phyloP scores from a whole-genome alignment of 2,329 filamentous ascomycete species.

The Polychaeton citri region DNA sequence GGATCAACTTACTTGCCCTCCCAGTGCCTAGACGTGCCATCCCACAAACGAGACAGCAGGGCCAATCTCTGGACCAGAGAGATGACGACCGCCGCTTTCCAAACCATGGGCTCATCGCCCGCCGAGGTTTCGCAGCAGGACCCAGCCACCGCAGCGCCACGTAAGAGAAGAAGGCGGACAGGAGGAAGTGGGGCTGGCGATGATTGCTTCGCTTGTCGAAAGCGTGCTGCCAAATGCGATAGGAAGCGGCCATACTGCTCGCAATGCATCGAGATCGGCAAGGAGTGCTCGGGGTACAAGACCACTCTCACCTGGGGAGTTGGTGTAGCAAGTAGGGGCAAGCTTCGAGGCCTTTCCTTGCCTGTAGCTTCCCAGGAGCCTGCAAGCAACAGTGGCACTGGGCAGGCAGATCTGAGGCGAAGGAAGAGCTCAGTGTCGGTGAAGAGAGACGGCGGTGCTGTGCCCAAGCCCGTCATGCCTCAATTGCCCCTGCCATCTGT shows the following conservation, averaged over 20 bases:
- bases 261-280: slow-evolving; percentile 80
- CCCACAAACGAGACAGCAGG: background rate
- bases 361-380: slow-evolving; percentile 39
- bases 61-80: background rate
- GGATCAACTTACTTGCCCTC: background rate
- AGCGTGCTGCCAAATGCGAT: slow-evolving; percentile 75
- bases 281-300: slow-evolving; percentile 91
- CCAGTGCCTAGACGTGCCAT: background rate
- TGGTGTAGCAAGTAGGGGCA: slow-evolving; percentile 87
- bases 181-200: slow-evolving; percentile 79
- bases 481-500: slow-evolving; percentile 2
- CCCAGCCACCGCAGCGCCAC: slow-evolving; percentile 16
- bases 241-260: slow-evolving; percentile 87
- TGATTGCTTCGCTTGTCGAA: slow-evolving; percentile 89
- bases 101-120: no score
- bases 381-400: slow-evolving; percentile 7
- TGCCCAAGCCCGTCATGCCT: slow-evolving; percentile 2
- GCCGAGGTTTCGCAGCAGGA: no score
- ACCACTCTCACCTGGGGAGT: slow-evolving; percentile 95
- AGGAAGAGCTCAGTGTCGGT: slow-evolving; percentile 13
- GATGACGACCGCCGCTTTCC: slow-evolving; percentile 2
- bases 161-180: slow-evolving; percentile 71
- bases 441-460: slow-evolving; percentile 5
- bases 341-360: slow-evolving; percentile 77
- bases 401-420: slow-evolving; percentile 5